Conservation (phyloP, 2,329 filamentous ascomycete genomes). For the Pseudocercospora crystallina region DNA sequence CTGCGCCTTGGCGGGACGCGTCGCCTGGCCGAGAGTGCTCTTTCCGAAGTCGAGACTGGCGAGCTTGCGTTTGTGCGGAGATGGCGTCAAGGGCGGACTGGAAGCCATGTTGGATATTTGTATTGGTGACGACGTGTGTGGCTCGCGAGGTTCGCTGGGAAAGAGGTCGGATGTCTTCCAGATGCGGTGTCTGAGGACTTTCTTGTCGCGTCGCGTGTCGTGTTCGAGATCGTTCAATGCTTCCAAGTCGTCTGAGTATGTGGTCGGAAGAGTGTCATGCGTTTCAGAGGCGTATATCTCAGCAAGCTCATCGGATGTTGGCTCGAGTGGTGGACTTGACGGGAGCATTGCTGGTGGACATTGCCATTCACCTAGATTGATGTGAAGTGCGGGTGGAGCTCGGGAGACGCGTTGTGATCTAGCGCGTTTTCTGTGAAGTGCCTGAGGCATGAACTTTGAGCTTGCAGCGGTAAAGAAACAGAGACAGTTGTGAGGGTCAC, state of each 20-base stretch:
- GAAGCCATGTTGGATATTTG: slow-evolving; percentile 64
- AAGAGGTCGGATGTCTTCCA: slow-evolving; percentile 51
- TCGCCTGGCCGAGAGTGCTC: slow-evolving; percentile 21
- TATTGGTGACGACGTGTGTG: slow-evolving; percentile 50
- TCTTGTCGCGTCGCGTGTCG: slow-evolving; percentile 45
- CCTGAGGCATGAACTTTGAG: too few relatives aligned
- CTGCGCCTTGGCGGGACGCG: slow-evolving; percentile 61
- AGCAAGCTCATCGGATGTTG: slow-evolving; percentile 17
- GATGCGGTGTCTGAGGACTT: slow-evolving; percentile 52
- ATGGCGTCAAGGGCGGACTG: slow-evolving; percentile 51
- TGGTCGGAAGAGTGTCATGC: slow-evolving; percentile 13
- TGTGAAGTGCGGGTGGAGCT: too few relatives aligned
- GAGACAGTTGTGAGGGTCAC: too few relatives aligned
- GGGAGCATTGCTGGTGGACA: slow-evolving; percentile 5
- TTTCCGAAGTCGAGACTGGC: slow-evolving; percentile 30
- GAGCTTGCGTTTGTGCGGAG: slow-evolving; percentile 31
- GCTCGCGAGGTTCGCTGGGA: slow-evolving; percentile 43
- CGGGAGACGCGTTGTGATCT: too few relatives aligned
- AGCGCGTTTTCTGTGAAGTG: too few relatives aligned
- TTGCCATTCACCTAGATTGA: too few relatives aligned
- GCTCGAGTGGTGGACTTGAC: slow-evolving; percentile 14
- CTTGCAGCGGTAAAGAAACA: too few relatives aligned
- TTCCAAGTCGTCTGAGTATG: slow-evolving; percentile 31
- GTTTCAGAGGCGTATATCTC: slow-evolving; percentile 13
- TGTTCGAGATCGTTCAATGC: slow-evolving; percentile 48